These are phyloP conservation scores for Cryptosporidium sp. DNA, from an alignment of 169 alveolate species.

Conservation along the genomic window DNA sequence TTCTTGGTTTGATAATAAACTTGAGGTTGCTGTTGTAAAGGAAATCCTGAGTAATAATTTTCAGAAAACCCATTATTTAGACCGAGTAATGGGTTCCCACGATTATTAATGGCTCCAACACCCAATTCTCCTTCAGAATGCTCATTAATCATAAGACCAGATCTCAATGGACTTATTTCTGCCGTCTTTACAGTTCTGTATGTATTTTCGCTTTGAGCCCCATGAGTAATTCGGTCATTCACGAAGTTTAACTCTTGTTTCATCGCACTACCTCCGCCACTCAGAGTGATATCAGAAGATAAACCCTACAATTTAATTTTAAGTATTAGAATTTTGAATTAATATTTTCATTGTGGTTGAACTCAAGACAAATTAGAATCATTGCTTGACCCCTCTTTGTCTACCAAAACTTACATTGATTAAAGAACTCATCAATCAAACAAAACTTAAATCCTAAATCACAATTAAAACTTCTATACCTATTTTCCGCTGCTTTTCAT, in stretches of 20 bases:
- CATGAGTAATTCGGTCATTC: neutral
- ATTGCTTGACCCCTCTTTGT: neutral
- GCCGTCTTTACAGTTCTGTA: conserved; percentile 7
- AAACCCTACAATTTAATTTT: conserved; percentile 37
- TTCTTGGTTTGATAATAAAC: conserved; percentile 36
- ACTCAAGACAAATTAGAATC: neutral
- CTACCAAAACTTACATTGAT: conserved; percentile 33
- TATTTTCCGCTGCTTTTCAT: conserved; percentile 1
- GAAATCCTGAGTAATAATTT: conserved; percentile 6
- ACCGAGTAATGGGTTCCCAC: neutral
- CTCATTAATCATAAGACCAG: conserved; percentile 42
- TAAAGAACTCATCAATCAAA: conserved; percentile 37
- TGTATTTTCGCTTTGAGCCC: neutral
- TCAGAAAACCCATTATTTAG: conserved; percentile 28
- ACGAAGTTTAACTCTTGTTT: neutral
- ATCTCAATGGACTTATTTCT: conserved; percentile 59
- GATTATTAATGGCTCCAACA: neutral
- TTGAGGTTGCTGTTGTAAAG: neutral
- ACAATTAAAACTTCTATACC: conserved; percentile 3
- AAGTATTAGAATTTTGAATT: neutral
- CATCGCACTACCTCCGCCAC: neutral
- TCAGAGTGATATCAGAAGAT: conserved; percentile 2
- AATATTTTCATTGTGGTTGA: neutral
- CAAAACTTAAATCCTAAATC: conserved; percentile 29
- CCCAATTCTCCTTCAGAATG: neutral